phyloP scores from a whole-genome alignment of 768 basidiomycete genomes.

The Daedaleopsis nitida region DNA sequence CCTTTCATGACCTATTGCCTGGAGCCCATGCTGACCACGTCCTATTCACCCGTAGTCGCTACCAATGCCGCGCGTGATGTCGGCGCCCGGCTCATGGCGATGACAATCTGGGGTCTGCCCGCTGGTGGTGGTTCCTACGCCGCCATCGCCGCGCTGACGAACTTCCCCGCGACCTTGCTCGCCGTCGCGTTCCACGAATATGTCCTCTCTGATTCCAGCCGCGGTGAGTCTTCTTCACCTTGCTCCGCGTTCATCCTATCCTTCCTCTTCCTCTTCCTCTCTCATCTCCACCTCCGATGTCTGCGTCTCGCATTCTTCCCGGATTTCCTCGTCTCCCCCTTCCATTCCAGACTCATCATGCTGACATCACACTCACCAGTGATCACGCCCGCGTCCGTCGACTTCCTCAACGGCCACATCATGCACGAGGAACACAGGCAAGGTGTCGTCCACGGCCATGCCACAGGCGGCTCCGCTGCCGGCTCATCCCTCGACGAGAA shows the following conservation, averaged over 20 bases:
- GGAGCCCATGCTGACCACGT: neutral
- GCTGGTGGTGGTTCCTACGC: constrained; percentile 59
- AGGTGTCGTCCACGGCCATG: constrained; percentile 4
- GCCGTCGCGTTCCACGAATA: constrained; percentile 55
- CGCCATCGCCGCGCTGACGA: constrained; percentile 65
- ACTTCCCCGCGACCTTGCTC: constrained; percentile 62
- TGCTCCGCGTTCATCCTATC: neutral
- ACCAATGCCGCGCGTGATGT: constrained; percentile 71
- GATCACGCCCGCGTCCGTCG: constrained; percentile 23
- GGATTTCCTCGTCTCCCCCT: neutral
- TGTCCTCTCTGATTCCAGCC: constrained; percentile 58
- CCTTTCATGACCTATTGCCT: neutral
- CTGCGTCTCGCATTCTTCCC: too few species aligned
- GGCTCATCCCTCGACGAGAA: constrained; percentile 14
- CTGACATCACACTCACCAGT: constrained; percentile 17
- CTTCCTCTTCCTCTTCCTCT: neutral
- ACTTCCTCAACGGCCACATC: constrained; percentile 23
- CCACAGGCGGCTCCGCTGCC: neutral
- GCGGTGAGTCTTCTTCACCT: constrained; percentile 43
- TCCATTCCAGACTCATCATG: neutral
- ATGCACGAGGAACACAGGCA: constrained; percentile 28
- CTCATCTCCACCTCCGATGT: too few species aligned
- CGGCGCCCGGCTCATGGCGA: constrained; percentile 58
- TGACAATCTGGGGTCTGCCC: constrained; percentile 61
- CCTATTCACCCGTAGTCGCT: constrained; percentile 35